phyloP scores from a whole-genome alignment of 768 basidiomycete species.

The Lactarius akahatsu region DNA sequence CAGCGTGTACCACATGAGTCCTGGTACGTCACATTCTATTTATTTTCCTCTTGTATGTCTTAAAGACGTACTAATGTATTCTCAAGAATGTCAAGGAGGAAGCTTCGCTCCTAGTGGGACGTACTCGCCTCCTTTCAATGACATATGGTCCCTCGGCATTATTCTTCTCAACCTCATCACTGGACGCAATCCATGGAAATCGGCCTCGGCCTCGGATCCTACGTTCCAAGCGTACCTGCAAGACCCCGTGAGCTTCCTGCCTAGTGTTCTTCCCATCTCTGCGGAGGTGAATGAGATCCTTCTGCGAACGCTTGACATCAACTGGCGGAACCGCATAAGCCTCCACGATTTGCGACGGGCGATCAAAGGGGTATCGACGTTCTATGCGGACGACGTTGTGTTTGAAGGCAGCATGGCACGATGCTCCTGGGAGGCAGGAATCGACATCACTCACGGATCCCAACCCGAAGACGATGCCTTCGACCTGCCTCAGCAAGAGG shows the following conservation, averaged over 20 bases:
- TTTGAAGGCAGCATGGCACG: conserved; percentile 81
- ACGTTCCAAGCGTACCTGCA: conserved; percentile 87
- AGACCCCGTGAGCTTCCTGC: conserved; percentile 77
- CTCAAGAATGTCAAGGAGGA: conserved; percentile 84
- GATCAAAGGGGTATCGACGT: conserved; percentile 56
- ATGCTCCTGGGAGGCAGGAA: conserved; percentile 74
- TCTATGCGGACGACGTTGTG: conserved; percentile 72
- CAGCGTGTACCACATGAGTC: conserved; percentile 98
- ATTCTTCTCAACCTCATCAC: conserved; percentile 95
- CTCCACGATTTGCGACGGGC: conserved; percentile 52
- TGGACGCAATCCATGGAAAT: conserved; percentile 95
- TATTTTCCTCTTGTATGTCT: conserved; percentile 14
- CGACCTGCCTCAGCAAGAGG: conserved; percentile 54
- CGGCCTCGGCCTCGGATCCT: conserved; percentile 76
- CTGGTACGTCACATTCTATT: conserved; percentile 53
- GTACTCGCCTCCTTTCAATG: conserved; percentile 87
- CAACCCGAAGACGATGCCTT: conserved; percentile 30
- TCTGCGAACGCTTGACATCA: conserved; percentile 36
- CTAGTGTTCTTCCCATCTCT: conserved; percentile 44
- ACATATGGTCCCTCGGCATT: conserved; percentile 96
- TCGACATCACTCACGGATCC: conserved; percentile 57
- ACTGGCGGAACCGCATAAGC: conserved; percentile 39
- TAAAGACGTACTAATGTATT: conserved; percentile 30
- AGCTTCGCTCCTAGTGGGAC: conserved; percentile 57
- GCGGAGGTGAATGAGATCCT: conserved; percentile 39